phyloP scores from a whole-genome alignment of 164 flowering plant species.

The Piper betle region DNA sequence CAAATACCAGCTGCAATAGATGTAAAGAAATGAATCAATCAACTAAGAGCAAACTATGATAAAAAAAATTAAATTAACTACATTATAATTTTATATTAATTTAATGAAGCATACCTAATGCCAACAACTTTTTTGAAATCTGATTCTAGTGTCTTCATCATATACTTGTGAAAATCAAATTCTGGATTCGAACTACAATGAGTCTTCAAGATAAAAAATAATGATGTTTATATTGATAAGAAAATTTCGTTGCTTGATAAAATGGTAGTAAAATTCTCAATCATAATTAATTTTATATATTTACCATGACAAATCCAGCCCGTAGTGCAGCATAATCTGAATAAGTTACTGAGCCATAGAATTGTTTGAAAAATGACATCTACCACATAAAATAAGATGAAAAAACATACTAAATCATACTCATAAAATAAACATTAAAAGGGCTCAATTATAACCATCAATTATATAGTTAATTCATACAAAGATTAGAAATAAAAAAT shows the following conservation, averaged over 20 bases:
- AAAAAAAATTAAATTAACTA: too few species aligned
- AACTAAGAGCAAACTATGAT: too few species aligned
- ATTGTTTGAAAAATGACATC: conserved; percentile 75
- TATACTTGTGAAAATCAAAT: conserved; percentile 82
- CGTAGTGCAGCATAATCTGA: conserved; percentile 70
- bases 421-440: too few species aligned
- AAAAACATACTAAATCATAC: neutral
- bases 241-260: too few species aligned
- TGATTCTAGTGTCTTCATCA: conserved; percentile 76
- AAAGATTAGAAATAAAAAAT: neutral
- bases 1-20: conserved; percentile 97
- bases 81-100: neutral
- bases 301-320: conserved; percentile 74
- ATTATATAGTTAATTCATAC: neutral
- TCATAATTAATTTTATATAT: neutral
- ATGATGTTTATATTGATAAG: too few species aligned
- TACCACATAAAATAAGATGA: conserved; percentile 12
- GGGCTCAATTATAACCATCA: neutral
- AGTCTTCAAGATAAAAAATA: conserved; percentile 19
- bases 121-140: conserved; percentile 89
- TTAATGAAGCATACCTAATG: conserved; percentile 41
- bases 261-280: too few species aligned
- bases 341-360: conserved; percentile 63
- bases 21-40: too few species aligned
- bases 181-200: conserved; percentile 57